Conservation (phyloP, 2,329 filamentous ascomycete genomes). For the Xylaria sp. region DNA sequence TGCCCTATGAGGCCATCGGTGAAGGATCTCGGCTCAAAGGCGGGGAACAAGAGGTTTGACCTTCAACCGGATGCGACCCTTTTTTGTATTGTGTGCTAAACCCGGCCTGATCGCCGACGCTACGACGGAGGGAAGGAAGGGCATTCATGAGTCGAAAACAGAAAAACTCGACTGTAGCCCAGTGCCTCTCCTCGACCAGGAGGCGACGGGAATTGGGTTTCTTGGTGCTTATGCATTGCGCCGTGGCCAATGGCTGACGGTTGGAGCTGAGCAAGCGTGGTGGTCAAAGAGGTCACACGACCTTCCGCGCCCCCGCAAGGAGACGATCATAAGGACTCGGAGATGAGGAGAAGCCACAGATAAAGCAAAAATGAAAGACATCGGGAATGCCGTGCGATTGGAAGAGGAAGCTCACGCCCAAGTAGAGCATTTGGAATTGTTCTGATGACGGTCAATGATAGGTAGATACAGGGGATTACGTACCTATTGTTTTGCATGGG, state of each 20-base stretch:
- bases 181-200: constrained; percentile 11
- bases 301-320: constrained; percentile 29
- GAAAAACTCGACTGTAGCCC: constrained; percentile 11
- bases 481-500: not conserved
- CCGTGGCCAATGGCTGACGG: constrained; percentile 25
- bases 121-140: constrained; percentile 3
- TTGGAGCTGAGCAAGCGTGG: constrained; percentile 20
- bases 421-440: constrained; percentile 11
- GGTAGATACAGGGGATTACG: not conserved
- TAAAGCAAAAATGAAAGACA: constrained; percentile 19
- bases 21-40: constrained; percentile 13
- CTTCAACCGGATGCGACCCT: constrained; percentile 27
- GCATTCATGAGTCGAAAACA: constrained; percentile 16
- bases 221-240: constrained; percentile 21
- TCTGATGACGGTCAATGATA: constrained; percentile 5
- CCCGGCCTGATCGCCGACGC: constrained; percentile 11
- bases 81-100: constrained; percentile 19
- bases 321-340: constrained; percentile 27
- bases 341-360: constrained; percentile 24
- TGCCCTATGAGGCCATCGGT: constrained; percentile 20
- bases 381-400: constrained; percentile 19
- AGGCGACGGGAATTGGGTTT: constrained; percentile 23
- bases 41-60: constrained; percentile 22
- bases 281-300: constrained; percentile 34
- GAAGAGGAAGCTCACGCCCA: constrained; percentile 8